A percentile compares a stretch with the other conserved stretches of the same genome.
These are phyloP conservation scores for Candida xyloterini DNA, from an alignment of 805 yeast species.

Conservation along the genomic window DNA sequence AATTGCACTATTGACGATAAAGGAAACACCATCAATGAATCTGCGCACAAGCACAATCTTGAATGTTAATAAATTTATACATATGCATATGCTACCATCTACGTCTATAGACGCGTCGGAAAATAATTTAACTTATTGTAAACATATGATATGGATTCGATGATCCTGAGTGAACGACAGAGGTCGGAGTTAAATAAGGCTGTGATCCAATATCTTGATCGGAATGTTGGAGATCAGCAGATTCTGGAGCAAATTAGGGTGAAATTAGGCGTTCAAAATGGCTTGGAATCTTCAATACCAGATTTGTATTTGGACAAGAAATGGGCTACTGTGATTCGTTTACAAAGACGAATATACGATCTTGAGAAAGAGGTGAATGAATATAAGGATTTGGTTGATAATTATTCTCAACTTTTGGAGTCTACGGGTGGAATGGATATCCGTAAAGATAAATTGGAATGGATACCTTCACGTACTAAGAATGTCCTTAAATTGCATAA, in stretches of 20 bases:
- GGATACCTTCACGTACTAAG: slow-evolving; percentile 59
- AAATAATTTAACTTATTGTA: slow-evolving; percentile 1
- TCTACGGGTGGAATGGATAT: slow-evolving; percentile 13
- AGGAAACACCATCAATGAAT: slow-evolving; percentile 40
- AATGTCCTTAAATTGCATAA: slow-evolving; percentile 52
- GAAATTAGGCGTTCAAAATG: slow-evolving; percentile 2
- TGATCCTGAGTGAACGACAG: slow-evolving; percentile 34
- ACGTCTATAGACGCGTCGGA: slow-evolving; percentile 12
- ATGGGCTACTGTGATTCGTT: slow-evolving; percentile 81
- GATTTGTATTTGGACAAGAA: slow-evolving; percentile 57
- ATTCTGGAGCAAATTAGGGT: slow-evolving; percentile 8
- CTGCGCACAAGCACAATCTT: slow-evolving; percentile 50
- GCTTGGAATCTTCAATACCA: slow-evolving; percentile 22
- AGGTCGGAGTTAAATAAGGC: slow-evolving; percentile 36
- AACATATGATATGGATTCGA: slow-evolving; percentile 8
- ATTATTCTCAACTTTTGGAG: slow-evolving; percentile 16
- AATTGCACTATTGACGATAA: slow-evolving; percentile 54
- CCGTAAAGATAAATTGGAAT: slow-evolving; percentile 39
- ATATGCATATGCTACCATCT: slow-evolving; percentile 8
- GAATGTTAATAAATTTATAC: slow-evolving; percentile 24
- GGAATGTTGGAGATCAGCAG: slow-evolving; percentile 9
- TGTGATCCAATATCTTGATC: slow-evolving; percentile 32
- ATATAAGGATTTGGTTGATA: slow-evolving; percentile 45
- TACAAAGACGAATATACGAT: slow-evolving; percentile 71
- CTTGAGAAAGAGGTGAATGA: slow-evolving; percentile 57